Evolutionary conservation across 495 filamentous ascomycete species (phyloP).

Genomic region (Bacidia gigantensis): DNA sequence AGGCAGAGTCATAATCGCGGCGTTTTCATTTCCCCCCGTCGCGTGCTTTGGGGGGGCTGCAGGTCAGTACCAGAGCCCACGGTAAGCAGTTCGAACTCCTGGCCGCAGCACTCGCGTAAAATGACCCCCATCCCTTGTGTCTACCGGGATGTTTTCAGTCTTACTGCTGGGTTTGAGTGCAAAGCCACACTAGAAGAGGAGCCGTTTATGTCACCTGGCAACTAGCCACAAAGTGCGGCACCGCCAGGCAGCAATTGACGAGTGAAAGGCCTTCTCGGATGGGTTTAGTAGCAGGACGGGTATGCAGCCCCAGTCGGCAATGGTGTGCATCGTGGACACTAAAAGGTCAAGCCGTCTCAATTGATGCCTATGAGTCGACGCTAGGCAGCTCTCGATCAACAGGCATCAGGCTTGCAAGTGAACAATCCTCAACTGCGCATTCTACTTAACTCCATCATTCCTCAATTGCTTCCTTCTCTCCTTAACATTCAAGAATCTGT

Average conservation of each 20-base stretch:
- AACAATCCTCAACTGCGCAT: not conserved
- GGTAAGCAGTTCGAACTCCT: not conserved
- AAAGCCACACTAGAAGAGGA: not conserved
- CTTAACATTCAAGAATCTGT: not conserved
- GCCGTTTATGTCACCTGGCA: not conserved
- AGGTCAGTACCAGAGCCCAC: not conserved
- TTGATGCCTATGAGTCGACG: slow-evolving; percentile 14
- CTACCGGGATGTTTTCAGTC: not conserved
- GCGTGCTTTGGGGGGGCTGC: not conserved
- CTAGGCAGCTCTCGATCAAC: slow-evolving; percentile 3
- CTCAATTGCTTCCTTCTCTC: not conserved
- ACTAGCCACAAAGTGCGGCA: not conserved
- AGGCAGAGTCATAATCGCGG: slow-evolving; percentile 1
- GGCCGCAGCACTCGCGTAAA: not conserved
- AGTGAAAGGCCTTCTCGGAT: not conserved
- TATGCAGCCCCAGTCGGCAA: not conserved
- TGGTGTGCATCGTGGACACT: not conserved
- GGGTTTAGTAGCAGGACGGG: not conserved
- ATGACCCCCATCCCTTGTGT: not conserved
- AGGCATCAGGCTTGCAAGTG: slow-evolving; percentile 4
- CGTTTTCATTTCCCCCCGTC: not conserved
- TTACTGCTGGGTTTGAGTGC: not conserved
- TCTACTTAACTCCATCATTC: not conserved
- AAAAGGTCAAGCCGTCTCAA: not conserved
- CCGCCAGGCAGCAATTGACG: slow-evolving; percentile 7